These are phyloP conservation scores for Apiospora arundinis DNA, from an alignment of 2,329 filamentous ascomycete genomes.

Conservation along the genomic window DNA sequence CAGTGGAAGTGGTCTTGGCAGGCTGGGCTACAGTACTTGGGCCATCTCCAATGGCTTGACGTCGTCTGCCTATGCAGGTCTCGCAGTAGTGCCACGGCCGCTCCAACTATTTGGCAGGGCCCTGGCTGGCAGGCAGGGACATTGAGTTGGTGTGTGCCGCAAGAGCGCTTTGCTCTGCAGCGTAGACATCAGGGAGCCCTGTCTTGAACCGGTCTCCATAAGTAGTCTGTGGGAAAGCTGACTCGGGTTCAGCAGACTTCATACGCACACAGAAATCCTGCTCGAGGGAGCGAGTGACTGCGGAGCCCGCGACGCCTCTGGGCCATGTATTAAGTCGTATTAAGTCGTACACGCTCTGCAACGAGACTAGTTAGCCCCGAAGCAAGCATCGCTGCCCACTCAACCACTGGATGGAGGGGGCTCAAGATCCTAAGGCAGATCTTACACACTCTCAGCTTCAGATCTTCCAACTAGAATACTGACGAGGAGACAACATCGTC, in stretches of 20 bases:
- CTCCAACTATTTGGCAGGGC: neutral
- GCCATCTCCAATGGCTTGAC: neutral
- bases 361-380: conserved; percentile 11
- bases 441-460: neutral
- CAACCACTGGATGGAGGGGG: neutral
- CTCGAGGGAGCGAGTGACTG: neutral
- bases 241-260: conserved; percentile 1
- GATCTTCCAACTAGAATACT: conserved; percentile 1
- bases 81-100: conserved; percentile 8
- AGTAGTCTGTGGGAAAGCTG: neutral
- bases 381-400: neutral
- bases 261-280: neutral
- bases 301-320: conserved; percentile 3
- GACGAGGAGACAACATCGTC: neutral
- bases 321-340: neutral
- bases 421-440: conserved; percentile 9
- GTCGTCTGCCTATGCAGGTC: conserved; percentile 14
- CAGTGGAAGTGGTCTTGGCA: neutral
- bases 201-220: neutral
- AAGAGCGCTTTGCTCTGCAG: neutral
- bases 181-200: neutral
- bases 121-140: neutral
- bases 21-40: neutral
- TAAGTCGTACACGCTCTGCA: neutral
- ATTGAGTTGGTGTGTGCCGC: neutral